Evolutionary conservation across 495 filamentous ascomycete genomes (phyloP).

Genomic region (Lasiosphaeria ovina): DNA sequence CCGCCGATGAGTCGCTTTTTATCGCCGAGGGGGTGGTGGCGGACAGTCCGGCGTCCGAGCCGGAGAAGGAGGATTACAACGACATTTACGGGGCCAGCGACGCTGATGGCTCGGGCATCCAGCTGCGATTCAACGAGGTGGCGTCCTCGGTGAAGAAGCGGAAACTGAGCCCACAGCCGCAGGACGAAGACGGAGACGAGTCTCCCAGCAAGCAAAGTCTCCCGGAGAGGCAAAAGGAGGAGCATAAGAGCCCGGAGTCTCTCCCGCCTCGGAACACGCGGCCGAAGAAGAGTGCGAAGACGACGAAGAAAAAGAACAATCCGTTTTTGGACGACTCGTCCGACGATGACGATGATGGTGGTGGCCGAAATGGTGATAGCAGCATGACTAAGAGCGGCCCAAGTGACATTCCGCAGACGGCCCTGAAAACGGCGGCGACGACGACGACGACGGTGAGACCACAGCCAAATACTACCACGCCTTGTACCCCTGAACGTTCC

Average conservation of each 20-base stretch:
- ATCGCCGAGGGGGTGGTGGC: constrained; percentile 17
- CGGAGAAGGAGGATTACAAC: constrained; percentile 13
- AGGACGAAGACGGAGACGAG: neutral
- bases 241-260: neutral
- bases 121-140: constrained; percentile 50
- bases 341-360: constrained; percentile 23
- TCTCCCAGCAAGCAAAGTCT: neutral
- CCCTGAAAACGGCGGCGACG: neutral
- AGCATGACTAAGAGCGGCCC: neutral
- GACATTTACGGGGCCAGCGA: constrained; percentile 29
- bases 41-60: neutral
- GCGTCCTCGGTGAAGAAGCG: constrained; percentile 44
- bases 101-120: constrained; percentile 34
- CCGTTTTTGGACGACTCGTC: constrained; percentile 35
- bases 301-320: constrained; percentile 17
- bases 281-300: constrained; percentile 8
- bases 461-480: constrained; percentile 1
- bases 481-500: neutral
- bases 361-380: neutral
- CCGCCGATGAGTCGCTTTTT: constrained; percentile 45
- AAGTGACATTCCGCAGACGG: too few species aligned
- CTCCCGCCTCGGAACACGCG: constrained; percentile 4
- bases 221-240: neutral
- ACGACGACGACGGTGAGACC: constrained; percentile 20
- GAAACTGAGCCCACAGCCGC: constrained; percentile 26